A percentile compares a stretch with the other conserved stretches of the same genome.
Evolutionary conservation across 805 yeast genomes (phyloP).

Genomic region (Candida peoriensis): DNA sequence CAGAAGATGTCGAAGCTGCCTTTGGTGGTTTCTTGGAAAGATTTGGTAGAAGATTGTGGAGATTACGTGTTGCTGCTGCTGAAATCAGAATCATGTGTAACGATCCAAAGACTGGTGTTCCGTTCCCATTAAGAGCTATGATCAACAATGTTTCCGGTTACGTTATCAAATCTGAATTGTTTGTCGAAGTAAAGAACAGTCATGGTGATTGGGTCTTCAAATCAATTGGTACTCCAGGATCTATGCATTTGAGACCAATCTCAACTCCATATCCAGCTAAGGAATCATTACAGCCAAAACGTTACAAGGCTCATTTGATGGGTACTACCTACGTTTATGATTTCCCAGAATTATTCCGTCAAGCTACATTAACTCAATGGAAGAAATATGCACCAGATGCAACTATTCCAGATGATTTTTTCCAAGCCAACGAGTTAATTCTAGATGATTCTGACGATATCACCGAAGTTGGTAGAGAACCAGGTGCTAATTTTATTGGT

Average conservation of each 20-base stretch:
- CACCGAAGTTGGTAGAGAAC: constrained; percentile 88
- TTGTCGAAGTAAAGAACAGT: constrained; percentile 88
- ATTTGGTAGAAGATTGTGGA: constrained; percentile 95
- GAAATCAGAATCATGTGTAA: constrained; percentile 95
- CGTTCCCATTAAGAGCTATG: constrained; percentile 95
- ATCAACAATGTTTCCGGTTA: constrained; percentile 96
- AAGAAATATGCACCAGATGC: constrained; percentile 50
- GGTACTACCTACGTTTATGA: constrained; percentile 98
- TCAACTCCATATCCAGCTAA: constrained; percentile 96
- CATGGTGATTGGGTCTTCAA: constrained; percentile 97
- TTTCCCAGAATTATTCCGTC: constrained; percentile 98
- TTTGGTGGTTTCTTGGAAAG: constrained; percentile 97
- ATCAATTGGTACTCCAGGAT: constrained; percentile 90
- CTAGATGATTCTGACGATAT: constrained; percentile 71
- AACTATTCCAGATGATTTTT: constrained; percentile 71
- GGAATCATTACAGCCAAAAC: constrained; percentile 97
- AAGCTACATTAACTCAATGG: constrained; percentile 86
- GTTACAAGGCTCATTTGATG: constrained; percentile 97
- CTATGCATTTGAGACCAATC: constrained; percentile 95
- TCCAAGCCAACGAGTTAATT: constrained; percentile 77
- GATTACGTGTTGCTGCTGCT: constrained; percentile 94
- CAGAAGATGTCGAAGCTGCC: constrained; percentile 95
- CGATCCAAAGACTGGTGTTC: constrained; percentile 79
- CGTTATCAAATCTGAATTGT: constrained; percentile 92
- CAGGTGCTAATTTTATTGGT: constrained; percentile 94